Conservation (phyloP, 225 moss, liverwort and hornwort genomes). For the Thuidium tamariscinum region DNA sequence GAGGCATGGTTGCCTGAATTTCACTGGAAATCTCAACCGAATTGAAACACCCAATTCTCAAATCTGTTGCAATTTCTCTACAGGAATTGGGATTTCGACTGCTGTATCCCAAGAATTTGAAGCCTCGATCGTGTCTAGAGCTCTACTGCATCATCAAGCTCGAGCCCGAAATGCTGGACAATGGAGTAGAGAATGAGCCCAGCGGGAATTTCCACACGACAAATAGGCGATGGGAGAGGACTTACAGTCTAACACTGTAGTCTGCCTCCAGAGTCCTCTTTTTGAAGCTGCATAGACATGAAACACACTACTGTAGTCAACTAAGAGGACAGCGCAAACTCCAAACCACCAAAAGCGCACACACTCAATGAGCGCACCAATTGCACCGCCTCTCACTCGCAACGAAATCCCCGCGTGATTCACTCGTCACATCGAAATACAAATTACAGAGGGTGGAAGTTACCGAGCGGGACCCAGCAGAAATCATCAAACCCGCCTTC, state of each 20-base stretch:
- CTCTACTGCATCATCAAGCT: background rate
- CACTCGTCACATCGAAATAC: background rate
- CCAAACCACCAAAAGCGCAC: background rate
- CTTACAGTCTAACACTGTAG: background rate
- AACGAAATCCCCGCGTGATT: background rate
- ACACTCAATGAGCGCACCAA: background rate
- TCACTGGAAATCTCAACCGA: background rate
- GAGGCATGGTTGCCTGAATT: constrained; percentile 14
- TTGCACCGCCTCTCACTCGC: background rate
- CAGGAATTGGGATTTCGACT: background rate
- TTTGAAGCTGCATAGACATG: background rate
- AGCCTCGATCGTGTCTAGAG: background rate
- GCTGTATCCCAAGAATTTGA: background rate
- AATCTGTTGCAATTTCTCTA: too few species aligned
- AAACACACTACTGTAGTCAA: background rate
- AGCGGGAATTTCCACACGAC: background rate
- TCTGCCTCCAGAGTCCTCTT: background rate
- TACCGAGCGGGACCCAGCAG: background rate
- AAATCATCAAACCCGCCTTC: background rate
- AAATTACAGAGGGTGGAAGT: background rate
- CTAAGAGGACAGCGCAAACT: background rate
- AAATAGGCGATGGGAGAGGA: background rate
- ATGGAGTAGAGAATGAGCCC: background rate
- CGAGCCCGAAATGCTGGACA: background rate
- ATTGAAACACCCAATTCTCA: background rate